Base-by-base conservation (phyloP, 768 basidiomycete genomes). In the Lactarius sp. region DNA sequence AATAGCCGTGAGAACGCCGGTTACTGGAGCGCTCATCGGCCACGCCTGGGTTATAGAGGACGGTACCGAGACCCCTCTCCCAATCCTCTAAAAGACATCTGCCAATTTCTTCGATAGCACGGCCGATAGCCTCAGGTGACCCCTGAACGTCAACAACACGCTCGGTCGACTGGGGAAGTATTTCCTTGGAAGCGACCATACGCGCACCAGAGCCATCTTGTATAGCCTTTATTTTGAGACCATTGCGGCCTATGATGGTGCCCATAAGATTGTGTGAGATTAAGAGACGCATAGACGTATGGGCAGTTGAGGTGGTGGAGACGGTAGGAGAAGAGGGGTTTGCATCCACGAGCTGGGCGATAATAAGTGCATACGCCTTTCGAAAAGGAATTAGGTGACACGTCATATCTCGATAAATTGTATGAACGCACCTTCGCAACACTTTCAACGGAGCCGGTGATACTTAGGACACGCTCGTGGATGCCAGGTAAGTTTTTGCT, bases 201-300 rank as follows among this genome's bases (percentile, higher is more conserved):
- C 97, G 90, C 20, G 94, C 94, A 56, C 94, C 94, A 44, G 96
- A 96, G 52, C 83, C 79, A 75, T 98, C 96, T 74, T 99, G 97
- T 74, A 99, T 98, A 72, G 94, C 91, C 79, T 98, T 98, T 77
- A 99, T 98, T 85, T 97, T 98, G 75, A 92, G 85, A 70, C 97
- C 97, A 59, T 79, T 89, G 68, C 95, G 89, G 70, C 97, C 97
- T 71, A 98, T 98, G 79, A 99, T 90, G 65, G 93, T 94, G 58
- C 97, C 97, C 97, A 99, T 99, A 69, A 99, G 83, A 77, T 98
- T 96, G 80, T 99, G 97, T 51, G 94, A 96, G 79, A 99, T 94
- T 71, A 99, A 83, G 69, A 99, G 93, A 65, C 94, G 92, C 76
- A 99, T 88, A 66, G 94, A 92, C 62, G 94, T 94, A 76, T 90